These are phyloP conservation scores for Fabrea salina DNA, from an alignment of 169 alveolate species.

Conservation along the genomic window DNA sequence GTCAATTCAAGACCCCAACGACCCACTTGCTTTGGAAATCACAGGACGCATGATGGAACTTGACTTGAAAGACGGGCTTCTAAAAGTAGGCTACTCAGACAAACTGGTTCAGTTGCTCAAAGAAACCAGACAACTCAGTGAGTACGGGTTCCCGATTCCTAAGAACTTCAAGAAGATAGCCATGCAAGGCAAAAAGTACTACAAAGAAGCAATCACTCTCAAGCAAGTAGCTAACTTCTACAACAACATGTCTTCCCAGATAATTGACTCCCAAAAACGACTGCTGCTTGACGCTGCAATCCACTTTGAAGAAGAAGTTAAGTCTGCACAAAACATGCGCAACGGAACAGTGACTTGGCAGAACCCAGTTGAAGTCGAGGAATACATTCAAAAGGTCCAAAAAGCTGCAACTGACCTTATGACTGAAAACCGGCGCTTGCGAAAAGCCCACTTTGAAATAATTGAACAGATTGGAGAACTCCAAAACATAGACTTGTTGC, in stretches of 20 bases:
- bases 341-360: slow-evolving; percentile 42
- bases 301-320: slow-evolving; percentile 81
- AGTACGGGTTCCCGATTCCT: slow-evolving; percentile 77
- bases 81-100: slow-evolving; percentile 85
- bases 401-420: slow-evolving; percentile 68
- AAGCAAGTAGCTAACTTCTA: slow-evolving; percentile 89
- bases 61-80: slow-evolving; percentile 78
- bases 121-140: slow-evolving; percentile 78
- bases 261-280: slow-evolving; percentile 85
- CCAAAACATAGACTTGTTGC: slow-evolving; percentile 80
- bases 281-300: slow-evolving; percentile 85
- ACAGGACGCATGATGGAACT: slow-evolving; percentile 82
- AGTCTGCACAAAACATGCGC: slow-evolving; percentile 53
- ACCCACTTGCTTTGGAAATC: slow-evolving; percentile 57
- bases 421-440: slow-evolving; percentile 81
- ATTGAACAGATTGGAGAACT: slow-evolving; percentile 71
- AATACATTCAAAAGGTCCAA: slow-evolving; percentile 25
- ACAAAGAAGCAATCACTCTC: slow-evolving; percentile 85
- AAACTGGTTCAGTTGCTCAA: slow-evolving; percentile 82
- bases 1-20: slow-evolving; percentile 41
- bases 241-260: slow-evolving; percentile 81
- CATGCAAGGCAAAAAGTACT: slow-evolving; percentile 81
- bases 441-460: slow-evolving; percentile 79
- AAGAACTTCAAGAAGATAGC: slow-evolving; percentile 54
- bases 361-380: slow-evolving; percentile 15